Conservation (phyloP, 2,329 filamentous ascomycete genomes). For the Hymenoscyphus salicellus region DNA sequence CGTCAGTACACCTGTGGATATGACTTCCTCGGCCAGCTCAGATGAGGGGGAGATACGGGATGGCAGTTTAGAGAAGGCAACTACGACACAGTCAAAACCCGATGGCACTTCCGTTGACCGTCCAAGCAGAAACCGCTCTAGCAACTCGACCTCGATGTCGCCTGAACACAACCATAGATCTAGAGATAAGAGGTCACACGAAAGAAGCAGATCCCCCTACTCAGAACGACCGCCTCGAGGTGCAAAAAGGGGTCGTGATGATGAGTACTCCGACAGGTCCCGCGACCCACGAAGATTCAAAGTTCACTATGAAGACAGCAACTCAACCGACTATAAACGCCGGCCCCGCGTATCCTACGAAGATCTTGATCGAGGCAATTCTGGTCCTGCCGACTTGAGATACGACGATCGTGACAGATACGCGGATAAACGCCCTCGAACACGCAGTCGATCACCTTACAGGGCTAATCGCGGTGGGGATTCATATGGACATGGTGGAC, state of each 20-base stretch:
- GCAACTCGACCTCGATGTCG: slow-evolving; percentile 36
- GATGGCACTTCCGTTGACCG: slow-evolving; percentile 87
- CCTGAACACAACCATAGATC: slow-evolving; percentile 44
- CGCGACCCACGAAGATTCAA: slow-evolving; percentile 60
- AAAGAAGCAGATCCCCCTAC: slow-evolving; percentile 56
- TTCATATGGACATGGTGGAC: slow-evolving; percentile 14
- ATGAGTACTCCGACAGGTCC: slow-evolving; percentile 50
- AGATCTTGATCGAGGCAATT: slow-evolving; percentile 49
- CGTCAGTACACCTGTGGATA: slow-evolving; percentile 34
- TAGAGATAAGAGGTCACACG: slow-evolving; percentile 42
- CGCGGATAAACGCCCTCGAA: slow-evolving; percentile 51
- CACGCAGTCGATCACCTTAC: slow-evolving; percentile 49
- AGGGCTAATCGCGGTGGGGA: slow-evolving; percentile 35
- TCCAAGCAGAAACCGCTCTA: slow-evolving; percentile 70
- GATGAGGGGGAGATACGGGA: slow-evolving; percentile 87
- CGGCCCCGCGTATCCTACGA: slow-evolving; percentile 52
- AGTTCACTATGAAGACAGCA: slow-evolving; percentile 57
- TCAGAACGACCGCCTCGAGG: slow-evolving; percentile 44
- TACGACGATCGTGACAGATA: slow-evolving; percentile 52
- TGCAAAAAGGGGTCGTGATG: slow-evolving; percentile 65
- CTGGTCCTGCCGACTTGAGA: slow-evolving; percentile 35
- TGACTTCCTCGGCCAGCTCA: slow-evolving; percentile 61
- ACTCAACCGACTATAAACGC: slow-evolving; percentile 43
- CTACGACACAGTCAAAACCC: slow-evolving; percentile 74
- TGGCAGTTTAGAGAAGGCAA: slow-evolving; percentile 78